Evolutionary conservation across 495 filamentous ascomycete genomes (phyloP).

Genomic region (Daldinia loculata): DNA sequence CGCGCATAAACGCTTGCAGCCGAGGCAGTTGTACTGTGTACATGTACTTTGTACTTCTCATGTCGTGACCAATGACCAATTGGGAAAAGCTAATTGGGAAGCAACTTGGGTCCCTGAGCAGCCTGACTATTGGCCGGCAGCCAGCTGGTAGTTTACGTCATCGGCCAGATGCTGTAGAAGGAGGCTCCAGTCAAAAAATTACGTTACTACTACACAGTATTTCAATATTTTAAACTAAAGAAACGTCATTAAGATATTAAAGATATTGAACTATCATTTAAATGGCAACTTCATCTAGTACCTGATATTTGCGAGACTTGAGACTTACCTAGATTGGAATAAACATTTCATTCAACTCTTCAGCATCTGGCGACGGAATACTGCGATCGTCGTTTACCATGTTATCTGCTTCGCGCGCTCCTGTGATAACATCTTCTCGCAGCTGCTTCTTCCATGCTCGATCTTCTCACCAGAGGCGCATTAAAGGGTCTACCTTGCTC

Average conservation of each 20-base stretch:
- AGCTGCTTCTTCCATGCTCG: constrained; percentile 22
- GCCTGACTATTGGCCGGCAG: neutral
- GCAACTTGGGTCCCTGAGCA: neutral
- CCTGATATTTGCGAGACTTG: neutral
- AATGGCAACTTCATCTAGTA: neutral
- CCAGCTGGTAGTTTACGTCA: neutral
- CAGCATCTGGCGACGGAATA: neutral
- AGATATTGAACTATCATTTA: neutral
- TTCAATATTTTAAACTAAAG: neutral
- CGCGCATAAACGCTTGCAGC: constrained; percentile 3
- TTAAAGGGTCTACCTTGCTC: constrained; percentile 1
- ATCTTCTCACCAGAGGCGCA: constrained; percentile 28
- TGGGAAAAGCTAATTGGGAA: neutral
- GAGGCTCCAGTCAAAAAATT: constrained; percentile 5
- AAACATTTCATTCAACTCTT: neutral
- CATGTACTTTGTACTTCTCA: neutral
- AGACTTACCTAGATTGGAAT: neutral
- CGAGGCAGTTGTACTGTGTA: constrained; percentile 3
- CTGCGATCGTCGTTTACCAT: constrained; percentile 5
- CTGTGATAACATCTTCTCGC: constrained; percentile 5
- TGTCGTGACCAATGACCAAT: neutral
- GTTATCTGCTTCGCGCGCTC: constrained; percentile 23
- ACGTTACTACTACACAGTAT: neutral
- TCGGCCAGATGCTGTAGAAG: neutral
- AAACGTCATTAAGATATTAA: neutral